phyloP scores from a whole-genome alignment of 1,139 yeast genomes.

The Debaryomyces nepalensis region DNA sequence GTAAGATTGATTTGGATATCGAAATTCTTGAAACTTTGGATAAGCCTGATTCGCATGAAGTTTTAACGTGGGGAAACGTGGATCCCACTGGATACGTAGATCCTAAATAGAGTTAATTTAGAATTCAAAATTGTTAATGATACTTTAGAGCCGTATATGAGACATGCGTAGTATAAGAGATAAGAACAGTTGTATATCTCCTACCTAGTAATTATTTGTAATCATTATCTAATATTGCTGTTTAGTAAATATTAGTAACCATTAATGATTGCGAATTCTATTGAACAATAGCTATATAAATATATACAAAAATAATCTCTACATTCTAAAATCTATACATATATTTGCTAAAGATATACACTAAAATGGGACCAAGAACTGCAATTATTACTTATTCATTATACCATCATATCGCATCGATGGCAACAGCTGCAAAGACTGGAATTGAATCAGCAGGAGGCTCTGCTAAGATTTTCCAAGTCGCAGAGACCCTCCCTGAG shows the following conservation, averaged over 20 bases:
- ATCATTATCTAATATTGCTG: too few relatives aligned
- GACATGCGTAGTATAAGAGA: too few relatives aligned
- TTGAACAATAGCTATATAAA: too few relatives aligned
- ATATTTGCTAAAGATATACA: neutral
- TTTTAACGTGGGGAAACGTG: slow-evolving; percentile 33
- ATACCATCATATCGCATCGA: slow-evolving; percentile 41
- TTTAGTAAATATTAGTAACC: too few relatives aligned
- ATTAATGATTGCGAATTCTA: too few relatives aligned
- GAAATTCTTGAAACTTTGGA: slow-evolving; percentile 36
- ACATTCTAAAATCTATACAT: too few relatives aligned
- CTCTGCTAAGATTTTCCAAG: slow-evolving; percentile 41
- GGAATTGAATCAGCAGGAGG: slow-evolving; percentile 48
- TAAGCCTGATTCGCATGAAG: slow-evolving; percentile 38
- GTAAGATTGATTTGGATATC: slow-evolving; percentile 40
- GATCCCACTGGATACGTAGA: slow-evolving; percentile 23
- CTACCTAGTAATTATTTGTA: too few relatives aligned
- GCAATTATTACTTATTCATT: slow-evolving; percentile 45
- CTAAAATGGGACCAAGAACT: slow-evolving; percentile 34
- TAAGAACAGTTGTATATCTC: too few relatives aligned
- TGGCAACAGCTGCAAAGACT: slow-evolving; percentile 39
- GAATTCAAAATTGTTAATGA: neutral
- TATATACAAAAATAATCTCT: too few relatives aligned
- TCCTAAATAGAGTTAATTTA: slow-evolving; percentile 5
- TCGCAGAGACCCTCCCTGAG: slow-evolving; percentile 39
- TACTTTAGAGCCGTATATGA: too few relatives aligned